These are phyloP conservation scores for Prunella vulgaris DNA, from an alignment of 257 asterid genomes.

Conservation along the genomic window DNA sequence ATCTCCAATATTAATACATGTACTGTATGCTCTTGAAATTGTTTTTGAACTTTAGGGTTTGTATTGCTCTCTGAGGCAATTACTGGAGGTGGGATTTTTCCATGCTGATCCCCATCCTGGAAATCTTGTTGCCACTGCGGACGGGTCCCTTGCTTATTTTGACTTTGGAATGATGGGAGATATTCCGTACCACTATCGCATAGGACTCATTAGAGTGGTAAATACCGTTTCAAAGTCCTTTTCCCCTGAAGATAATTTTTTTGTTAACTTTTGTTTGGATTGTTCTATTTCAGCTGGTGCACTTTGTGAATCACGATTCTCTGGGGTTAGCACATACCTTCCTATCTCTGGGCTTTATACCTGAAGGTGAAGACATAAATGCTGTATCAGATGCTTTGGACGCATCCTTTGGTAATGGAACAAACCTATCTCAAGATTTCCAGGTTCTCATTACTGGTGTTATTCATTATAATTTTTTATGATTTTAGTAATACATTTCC, in stretches of 20 bases:
- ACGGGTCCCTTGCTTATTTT: slow-evolving; percentile 93
- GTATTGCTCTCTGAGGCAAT: slow-evolving; percentile 89
- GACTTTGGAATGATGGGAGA: slow-evolving; percentile 99
- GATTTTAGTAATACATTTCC: background rate
- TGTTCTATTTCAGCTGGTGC: slow-evolving; percentile 74
- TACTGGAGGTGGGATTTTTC: slow-evolving; percentile 96
- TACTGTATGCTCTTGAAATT: background rate
- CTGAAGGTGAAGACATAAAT: slow-evolving; percentile 75
- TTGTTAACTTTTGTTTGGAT: slow-evolving; percentile 11
- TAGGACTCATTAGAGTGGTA: slow-evolving; percentile 95
- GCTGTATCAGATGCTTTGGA: slow-evolving; percentile 82
- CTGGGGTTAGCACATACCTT: slow-evolving; percentile 91
- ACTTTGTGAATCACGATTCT: slow-evolving; percentile 93
- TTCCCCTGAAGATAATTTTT: background rate
- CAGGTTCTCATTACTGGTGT: slow-evolving; percentile 46
- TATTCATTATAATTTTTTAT: background rate
- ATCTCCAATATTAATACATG: background rate
- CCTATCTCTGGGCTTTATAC: slow-evolving; percentile 89
- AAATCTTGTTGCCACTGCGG: slow-evolving; percentile 83
- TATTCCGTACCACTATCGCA: slow-evolving; percentile 94
- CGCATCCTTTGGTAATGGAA: slow-evolving; percentile 82
- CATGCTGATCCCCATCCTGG: slow-evolving; percentile 99
- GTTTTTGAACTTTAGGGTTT: slow-evolving; percentile 51
- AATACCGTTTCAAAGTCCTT: slow-evolving; percentile 22
- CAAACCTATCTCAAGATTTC: slow-evolving; percentile 80